A percentile compares a stretch with the other conserved stretches of the same genome.
Conservation (phyloP, 208 protist genomes). For the Tritrichomonas musculus region DNA sequence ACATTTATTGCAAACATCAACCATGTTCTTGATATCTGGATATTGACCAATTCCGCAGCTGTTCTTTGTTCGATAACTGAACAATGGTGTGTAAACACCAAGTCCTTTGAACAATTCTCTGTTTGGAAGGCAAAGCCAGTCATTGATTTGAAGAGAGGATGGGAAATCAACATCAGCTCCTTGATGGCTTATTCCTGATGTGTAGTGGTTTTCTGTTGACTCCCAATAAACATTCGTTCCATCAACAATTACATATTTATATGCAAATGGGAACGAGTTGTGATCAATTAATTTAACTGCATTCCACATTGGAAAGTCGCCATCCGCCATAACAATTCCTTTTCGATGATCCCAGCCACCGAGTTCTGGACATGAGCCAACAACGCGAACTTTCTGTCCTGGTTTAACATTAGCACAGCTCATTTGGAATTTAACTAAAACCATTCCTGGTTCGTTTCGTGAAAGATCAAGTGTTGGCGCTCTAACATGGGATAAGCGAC, state of each 20-base stretch:
- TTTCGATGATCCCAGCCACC: background rate
- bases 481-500: background rate
- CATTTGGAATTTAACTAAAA: background rate
- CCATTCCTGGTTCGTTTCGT: background rate
- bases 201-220: background rate
- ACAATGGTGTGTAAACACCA: background rate
- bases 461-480: background rate
- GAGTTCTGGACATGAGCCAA: background rate
- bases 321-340: background rate
- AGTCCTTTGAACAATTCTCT: background rate
- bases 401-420: background rate
- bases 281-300: background rate
- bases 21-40: background rate
- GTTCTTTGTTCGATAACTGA: background rate
- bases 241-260: background rate
- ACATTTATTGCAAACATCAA: background rate
- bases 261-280: background rate
- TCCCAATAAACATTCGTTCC: background rate
- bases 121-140: background rate
- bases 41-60: background rate
- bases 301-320: background rate
- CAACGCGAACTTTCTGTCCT: background rate
- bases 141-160: background rate
- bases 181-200: too few species aligned
- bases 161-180: too few species aligned